These are phyloP conservation scores for Arxiozyma slooffiae DNA, from an alignment of 1,139 yeast species.

Conservation along the genomic window DNA sequence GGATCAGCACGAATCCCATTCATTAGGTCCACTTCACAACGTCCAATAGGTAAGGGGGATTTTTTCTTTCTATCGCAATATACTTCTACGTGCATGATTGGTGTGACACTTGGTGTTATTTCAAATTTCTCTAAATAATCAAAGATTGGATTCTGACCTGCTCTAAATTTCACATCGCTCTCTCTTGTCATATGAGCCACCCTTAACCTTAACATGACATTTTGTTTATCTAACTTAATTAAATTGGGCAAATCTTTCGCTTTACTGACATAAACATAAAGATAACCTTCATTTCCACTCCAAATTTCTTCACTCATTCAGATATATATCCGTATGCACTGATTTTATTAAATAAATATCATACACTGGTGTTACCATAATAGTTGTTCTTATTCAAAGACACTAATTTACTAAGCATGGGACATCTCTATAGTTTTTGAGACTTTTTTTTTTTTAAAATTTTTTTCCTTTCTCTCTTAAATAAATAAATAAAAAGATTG, in stretches of 20 bases:
- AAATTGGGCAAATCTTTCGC: slow-evolving; percentile 75
- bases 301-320: slow-evolving; percentile 18
- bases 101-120: slow-evolving; percentile 51
- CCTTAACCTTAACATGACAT: slow-evolving; percentile 74
- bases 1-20: slow-evolving; percentile 57
- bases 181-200: slow-evolving; percentile 73
- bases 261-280: slow-evolving; percentile 36
- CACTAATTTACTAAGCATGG: no score
- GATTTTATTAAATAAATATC: not conserved
- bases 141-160: slow-evolving; percentile 89
- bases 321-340: not conserved
- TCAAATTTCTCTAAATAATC: slow-evolving; percentile 67
- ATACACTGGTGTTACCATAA: not conserved
- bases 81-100: slow-evolving; percentile 58
- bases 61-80: slow-evolving; percentile 73
- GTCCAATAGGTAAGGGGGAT: slow-evolving; percentile 81
- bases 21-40: slow-evolving; percentile 65
- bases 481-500: no score
- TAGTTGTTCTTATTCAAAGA: not conserved
- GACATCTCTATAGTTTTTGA: not conserved
- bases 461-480: no score
- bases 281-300: slow-evolving; percentile 33
- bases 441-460: no score
- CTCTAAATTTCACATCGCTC: slow-evolving; percentile 64
- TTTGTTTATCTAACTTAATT: slow-evolving; percentile 75